These are phyloP conservation scores for Kuraishia piskuri DNA, from an alignment of 805 yeast genomes.

Conservation along the genomic window DNA sequence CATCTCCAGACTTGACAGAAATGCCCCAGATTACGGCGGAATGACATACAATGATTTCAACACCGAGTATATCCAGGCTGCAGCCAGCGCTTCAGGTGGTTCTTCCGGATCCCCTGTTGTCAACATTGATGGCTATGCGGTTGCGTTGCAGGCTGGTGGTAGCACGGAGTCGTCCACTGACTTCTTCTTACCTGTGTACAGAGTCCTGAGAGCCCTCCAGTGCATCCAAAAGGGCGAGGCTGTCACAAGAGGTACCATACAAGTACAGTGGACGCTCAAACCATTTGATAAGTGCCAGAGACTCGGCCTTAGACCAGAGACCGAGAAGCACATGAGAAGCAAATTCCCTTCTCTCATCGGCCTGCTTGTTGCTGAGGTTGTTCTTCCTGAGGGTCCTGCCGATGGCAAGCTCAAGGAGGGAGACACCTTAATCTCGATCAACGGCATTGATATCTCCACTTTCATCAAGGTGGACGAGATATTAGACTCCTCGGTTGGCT, in stretches of 20 bases:
- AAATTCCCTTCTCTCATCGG: constrained; percentile 72
- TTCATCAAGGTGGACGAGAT: constrained; percentile 80
- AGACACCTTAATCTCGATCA: constrained; percentile 70
- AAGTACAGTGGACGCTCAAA: constrained; percentile 78
- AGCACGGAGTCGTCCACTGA: constrained; percentile 87
- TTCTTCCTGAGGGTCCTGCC: constrained; percentile 82
- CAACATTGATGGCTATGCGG: constrained; percentile 76
- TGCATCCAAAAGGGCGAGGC: constrained; percentile 55
- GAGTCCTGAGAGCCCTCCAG: constrained; percentile 73
- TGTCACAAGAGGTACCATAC: constrained; percentile 85
- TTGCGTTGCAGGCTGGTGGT: constrained; percentile 94
- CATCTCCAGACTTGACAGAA: constrained; percentile 77
- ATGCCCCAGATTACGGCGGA: constrained; percentile 90
- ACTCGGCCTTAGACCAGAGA: constrained; percentile 69
- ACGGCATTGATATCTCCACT: constrained; percentile 53
- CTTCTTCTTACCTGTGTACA: constrained; percentile 77
- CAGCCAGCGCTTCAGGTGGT: constrained; percentile 94
- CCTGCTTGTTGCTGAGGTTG: constrained; percentile 71
- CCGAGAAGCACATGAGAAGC: constrained; percentile 61
- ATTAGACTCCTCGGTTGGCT: constrained; percentile 62
- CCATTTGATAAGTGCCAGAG: constrained; percentile 90
- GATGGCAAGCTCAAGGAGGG: constrained; percentile 71
- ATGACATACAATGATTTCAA: constrained; percentile 87
- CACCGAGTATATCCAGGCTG: constrained; percentile 92
- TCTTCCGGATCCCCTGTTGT: constrained; percentile 97